A percentile compares a stretch with the other conserved stretches of the same genome.
Conservation (phyloP, 192 early-diverging fungal species). For the Coemansia furcata region DNA sequence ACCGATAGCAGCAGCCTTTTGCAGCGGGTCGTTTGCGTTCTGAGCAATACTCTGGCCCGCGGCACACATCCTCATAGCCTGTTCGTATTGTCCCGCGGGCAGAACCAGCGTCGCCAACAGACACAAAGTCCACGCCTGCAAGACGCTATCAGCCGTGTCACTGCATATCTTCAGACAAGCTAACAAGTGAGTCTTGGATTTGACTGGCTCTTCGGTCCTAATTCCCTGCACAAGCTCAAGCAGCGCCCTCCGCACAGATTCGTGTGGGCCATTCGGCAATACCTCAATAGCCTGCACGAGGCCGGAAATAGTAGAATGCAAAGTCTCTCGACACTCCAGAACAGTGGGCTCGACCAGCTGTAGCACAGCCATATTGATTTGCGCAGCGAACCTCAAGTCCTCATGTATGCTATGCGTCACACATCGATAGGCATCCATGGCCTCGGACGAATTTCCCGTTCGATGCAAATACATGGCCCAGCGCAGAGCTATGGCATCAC, state of each 20-base stretch:
- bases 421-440: conserved; percentile 31
- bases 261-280: conserved; percentile 10
- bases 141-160: conserved; percentile 20
- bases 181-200: conserved; percentile 38
- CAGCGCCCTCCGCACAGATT: conserved; percentile 13
- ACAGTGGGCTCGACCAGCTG: conserved; percentile 4
- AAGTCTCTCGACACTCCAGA: not conserved
- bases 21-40: conserved; percentile 34
- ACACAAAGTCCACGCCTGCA: conserved; percentile 49
- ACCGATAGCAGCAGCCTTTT: conserved; percentile 47
- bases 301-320: not conserved
- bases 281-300: not conserved
- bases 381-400: conserved; percentile 26
- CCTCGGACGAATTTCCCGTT: conserved; percentile 29
- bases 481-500: conserved; percentile 30
- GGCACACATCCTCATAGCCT: conserved; percentile 49
- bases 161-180: conserved; percentile 28
- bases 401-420: conserved; percentile 7
- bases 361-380: conserved; percentile 19
- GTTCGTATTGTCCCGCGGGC: conserved; percentile 40
- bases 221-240: conserved; percentile 35
- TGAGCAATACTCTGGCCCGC: conserved; percentile 44
- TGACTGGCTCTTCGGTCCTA: conserved; percentile 30
- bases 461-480: conserved; percentile 52
- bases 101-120: conserved; percentile 37